Conservation (phyloP, 192 early-diverging fungal species). For the Irineochytrium annulatum region DNA sequence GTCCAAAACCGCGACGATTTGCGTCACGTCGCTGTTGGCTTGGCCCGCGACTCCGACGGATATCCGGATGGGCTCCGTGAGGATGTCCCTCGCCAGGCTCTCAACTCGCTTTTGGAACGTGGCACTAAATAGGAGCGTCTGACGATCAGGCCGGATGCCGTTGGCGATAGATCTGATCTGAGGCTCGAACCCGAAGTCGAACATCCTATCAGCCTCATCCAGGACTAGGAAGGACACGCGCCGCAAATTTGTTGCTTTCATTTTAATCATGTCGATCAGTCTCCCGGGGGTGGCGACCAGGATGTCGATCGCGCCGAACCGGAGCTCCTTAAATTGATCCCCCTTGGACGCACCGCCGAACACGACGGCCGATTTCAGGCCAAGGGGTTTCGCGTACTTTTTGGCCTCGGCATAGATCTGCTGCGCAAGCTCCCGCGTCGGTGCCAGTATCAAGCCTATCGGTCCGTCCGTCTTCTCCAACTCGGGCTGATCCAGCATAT, state of each 20-base stretch:
- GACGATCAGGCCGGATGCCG: conserved; percentile 74
- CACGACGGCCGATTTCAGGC: conserved; percentile 60
- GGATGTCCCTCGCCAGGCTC: conserved; percentile 64
- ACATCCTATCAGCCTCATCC: conserved; percentile 55
- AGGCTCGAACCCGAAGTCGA: conserved; percentile 61
- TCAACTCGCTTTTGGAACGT: conserved; percentile 74
- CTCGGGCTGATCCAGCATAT: conserved; percentile 81
- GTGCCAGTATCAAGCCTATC: conserved; percentile 73
- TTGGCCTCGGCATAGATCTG: conserved; percentile 78
- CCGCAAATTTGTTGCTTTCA: conserved; percentile 77
- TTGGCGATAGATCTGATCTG: conserved; percentile 78
- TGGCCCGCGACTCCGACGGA: conserved; percentile 65
- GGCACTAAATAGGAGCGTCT: conserved; percentile 76
- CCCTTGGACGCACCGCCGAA: conserved; percentile 80
- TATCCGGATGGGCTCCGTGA: conserved; percentile 69
- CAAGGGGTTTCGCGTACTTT: conserved; percentile 74
- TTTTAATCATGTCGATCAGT: conserved; percentile 83
- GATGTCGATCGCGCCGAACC: conserved; percentile 66
- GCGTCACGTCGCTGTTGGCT: conserved; percentile 74
- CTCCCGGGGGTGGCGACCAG: conserved; percentile 81
- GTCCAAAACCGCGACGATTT: conserved; percentile 54
- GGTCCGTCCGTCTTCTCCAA: conserved; percentile 73
- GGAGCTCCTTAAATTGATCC: conserved; percentile 79
- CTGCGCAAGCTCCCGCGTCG: conserved; percentile 72
- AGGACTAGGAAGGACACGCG: conserved; percentile 59